Evolutionary conservation across 306 rosid genomes (phyloP).

Genomic region (Ziziphus jujuba): DNA sequence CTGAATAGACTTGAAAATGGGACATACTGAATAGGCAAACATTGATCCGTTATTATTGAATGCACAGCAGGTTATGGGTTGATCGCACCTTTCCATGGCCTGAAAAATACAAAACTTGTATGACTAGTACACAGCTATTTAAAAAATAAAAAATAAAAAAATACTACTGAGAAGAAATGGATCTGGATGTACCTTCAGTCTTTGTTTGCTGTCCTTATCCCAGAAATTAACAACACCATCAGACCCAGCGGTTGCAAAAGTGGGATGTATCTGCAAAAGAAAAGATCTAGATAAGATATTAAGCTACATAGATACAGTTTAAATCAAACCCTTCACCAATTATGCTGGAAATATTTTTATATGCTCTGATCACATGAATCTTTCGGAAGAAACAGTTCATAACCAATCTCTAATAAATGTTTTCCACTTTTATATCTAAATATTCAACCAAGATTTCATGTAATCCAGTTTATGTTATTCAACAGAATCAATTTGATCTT

Average conservation of each 20-base stretch:
- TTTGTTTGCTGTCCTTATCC: conserved; percentile 86
- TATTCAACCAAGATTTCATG: no score
- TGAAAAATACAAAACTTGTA: conserved; percentile 26
- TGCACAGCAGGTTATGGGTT: conserved; percentile 78
- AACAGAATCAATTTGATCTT: no score
- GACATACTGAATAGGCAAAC: conserved; percentile 63
- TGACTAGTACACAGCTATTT: not conserved
- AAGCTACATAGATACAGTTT: not conserved
- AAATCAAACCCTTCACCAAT: not conserved
- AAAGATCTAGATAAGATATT: conserved; percentile 18
- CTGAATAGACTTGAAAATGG: not conserved
- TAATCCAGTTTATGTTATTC: no score
- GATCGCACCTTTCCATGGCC: conserved; percentile 75
- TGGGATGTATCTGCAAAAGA: conserved; percentile 66
- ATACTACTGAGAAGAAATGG: not conserved
- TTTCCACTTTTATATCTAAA: no score
- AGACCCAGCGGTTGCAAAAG: conserved; percentile 86
- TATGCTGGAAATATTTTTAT: no score
- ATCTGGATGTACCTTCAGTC: conserved; percentile 61
- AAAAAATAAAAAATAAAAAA: not conserved
- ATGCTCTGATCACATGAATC: no score
- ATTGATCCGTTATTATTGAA: conserved; percentile 84
- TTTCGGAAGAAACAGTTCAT: no score
- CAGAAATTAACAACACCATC: conserved; percentile 88
- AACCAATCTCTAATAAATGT: no score